phyloP scores from a whole-genome alignment of 2,329 filamentous ascomycete genomes.

The Aspergillus sp. region DNA sequence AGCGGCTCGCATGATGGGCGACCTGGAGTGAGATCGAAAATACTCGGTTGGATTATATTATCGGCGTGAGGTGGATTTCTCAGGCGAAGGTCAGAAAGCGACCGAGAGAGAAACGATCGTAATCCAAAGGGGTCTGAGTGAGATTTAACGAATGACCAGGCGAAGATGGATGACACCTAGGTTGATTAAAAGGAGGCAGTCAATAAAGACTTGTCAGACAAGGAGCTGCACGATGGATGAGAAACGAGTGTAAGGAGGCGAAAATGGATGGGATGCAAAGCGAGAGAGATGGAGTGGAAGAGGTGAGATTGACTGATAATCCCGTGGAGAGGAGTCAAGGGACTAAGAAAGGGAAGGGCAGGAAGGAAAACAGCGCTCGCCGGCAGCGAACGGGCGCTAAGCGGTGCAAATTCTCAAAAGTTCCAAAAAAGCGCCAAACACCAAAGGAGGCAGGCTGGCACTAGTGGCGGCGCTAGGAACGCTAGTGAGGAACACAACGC shows the following conservation, averaged over 20 bases:
- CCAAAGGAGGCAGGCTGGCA: not conserved
- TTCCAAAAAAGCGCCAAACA: not conserved
- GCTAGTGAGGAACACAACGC: not conserved
- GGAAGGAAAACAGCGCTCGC: not conserved
- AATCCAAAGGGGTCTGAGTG: conserved; percentile 1
- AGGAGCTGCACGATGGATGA: conserved; percentile 7
- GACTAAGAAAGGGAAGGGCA: not conserved
- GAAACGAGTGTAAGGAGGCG: conserved; percentile 10
- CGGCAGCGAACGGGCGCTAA: not conserved
- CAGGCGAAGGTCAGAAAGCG: conserved; percentile 3
- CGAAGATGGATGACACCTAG: not conserved
- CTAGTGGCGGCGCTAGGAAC: not conserved
- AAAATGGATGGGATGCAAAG: not conserved
- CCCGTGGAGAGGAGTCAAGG: not conserved
- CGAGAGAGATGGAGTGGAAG: not conserved
- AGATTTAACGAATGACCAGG: conserved; percentile 20
- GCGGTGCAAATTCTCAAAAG: not conserved
- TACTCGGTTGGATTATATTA: not conserved
- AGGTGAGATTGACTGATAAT: not conserved
- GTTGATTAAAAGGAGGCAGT: not conserved
- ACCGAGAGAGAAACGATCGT: not conserved
- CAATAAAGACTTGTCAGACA: not conserved
- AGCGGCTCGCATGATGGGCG: conserved; percentile 31
- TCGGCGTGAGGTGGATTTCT: not conserved
- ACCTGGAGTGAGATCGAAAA: conserved; percentile 1